phyloP scores from a whole-genome alignment of 2,329 filamentous ascomycete species.

The Endocalyx cinctus region DNA sequence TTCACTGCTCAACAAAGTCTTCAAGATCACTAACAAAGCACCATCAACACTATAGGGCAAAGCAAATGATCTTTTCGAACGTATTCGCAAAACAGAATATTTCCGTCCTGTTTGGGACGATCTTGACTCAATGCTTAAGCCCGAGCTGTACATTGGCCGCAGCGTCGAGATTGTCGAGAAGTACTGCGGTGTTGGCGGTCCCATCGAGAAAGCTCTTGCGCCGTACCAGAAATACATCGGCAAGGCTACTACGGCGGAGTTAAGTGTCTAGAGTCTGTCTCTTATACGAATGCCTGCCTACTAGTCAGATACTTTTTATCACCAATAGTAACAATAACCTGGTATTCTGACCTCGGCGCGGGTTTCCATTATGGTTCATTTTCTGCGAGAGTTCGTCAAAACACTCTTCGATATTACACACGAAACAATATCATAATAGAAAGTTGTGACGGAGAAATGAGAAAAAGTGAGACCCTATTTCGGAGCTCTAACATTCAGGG shows the following conservation, averaged over 20 bases:
- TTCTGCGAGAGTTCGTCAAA: no score
- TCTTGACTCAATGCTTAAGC: slow-evolving; percentile 62
- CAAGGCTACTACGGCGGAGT: slow-evolving; percentile 29
- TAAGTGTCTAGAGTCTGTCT: slow-evolving; percentile 29
- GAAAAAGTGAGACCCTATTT: no score
- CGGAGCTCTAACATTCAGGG: no score
- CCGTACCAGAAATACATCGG: slow-evolving; percentile 34
- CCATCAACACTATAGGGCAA: slow-evolving; percentile 57
- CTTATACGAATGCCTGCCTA: neutral
- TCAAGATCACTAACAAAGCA: no score
- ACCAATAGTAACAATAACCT: no score
- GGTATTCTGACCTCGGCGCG: no score
- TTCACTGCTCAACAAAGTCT: no score
- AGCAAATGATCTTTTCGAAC: slow-evolving; percentile 74
- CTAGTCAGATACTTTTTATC: no score
- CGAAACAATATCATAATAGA: no score
- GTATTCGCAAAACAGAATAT: slow-evolving; percentile 68
- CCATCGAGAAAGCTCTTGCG: slow-evolving; percentile 33
- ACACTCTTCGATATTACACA: no score
- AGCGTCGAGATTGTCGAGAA: slow-evolving; percentile 40
- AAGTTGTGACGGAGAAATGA: no score
- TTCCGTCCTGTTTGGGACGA: slow-evolving; percentile 70
- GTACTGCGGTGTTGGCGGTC: slow-evolving; percentile 36
- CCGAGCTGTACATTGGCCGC: slow-evolving; percentile 47
- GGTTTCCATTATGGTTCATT: no score